Evolutionary conservation across 805 yeast genomes (phyloP), one percentile per base, ranked within the genome.

Genomic region (Cyberlindnera mississippiensis): DNA sequence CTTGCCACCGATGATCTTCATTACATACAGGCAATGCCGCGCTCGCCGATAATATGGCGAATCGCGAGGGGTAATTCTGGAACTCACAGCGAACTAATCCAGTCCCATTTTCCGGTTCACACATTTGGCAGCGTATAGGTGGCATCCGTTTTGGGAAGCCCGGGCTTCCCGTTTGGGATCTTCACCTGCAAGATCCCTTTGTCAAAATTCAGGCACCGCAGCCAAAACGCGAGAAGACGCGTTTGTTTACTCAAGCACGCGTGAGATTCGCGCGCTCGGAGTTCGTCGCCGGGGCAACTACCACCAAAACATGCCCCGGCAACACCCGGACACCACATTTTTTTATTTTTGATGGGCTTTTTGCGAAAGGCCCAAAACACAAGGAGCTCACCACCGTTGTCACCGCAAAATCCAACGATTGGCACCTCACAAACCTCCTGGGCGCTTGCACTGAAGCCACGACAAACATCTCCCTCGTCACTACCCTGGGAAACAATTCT

Each of bases 131-230:
- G n/a, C n/a, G n/a, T n/a, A n/a, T n/a, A n/a, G n/a, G n/a, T n/a
- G n/a, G n/a, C n/a, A 8, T 14, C 32, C 11, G 18, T 29, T 29
- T 29, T 10, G 14, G 32, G 32, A 15, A n/a, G 18, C 6, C 5
- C 7, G 5, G 13, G 4, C 17, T 15, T 5, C 32, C 18, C 17
- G 7, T 7, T 29, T 8, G 15, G 18, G 20, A 19, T 14, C 26
- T 19, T 13, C 14, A 6, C 11, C 26, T 32, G 35, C 35, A 14
- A 32, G 35, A 32, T 32, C 27, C 7, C 27, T 5, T 19, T 11
- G 12, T 17, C 29, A 31, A 22, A 22, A 33, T 12, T 17, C 24
- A 24, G 37, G 37, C 28, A 33, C 35, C 35, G 35, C 29, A 27
- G 29, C 29, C 12, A 8, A 27, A 29, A 15, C 19, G 32, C 32